Base-by-base conservation (phyloP, 75 land plant species). In the Picea sitchensis region DNA sequence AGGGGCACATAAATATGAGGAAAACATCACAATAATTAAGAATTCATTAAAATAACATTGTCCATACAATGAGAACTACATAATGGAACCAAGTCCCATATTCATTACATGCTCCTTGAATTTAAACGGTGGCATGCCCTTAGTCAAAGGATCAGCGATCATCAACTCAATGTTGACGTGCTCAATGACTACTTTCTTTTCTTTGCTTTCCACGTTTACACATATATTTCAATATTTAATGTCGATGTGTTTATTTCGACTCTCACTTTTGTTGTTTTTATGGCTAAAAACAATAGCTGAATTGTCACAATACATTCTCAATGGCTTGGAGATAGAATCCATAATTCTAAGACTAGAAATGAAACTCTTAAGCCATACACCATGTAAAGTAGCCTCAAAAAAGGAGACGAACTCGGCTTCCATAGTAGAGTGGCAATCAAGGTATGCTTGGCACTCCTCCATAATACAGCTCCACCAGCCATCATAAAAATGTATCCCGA, bases 141-240 rank as follows among this genome's bases (percentile, higher is more conserved):
- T 82, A 9, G 79, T 82, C 56, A 77, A 78, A 18, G 79, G 75
- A 77, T 77, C 76, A 17, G 57, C 83, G 34, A 82, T 77, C 79
- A 82, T 82, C 23, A 71, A 59, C 44, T 77, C 38, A 38, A 78
- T 71, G 47, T 17, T 65, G 56, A 81, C 68, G 69, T 81, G 78
- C 38, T 77, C 78, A 31, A 81, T 58, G 41, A 67, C 12, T 71
- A 76, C 63, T 62, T 62, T 75, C 23, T 62, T 59, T 41, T 75
- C n/a, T n/a, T n/a, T n/a, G n/a, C 32, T 72, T 81, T 36, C 7
- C 51, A 69, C 77, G 30, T 47, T 13, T 71, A 58, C 78, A 1
- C 31, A 76, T 9, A 82, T 59, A 36, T 18, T 51, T 23, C 56
- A 47, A 59, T 71, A 82, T 11, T 82, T 82, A 26, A 82, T 57